These are phyloP conservation scores for Alternaria longipes DNA, from an alignment of 2,329 filamentous ascomycete genomes.

Conservation along the genomic window DNA sequence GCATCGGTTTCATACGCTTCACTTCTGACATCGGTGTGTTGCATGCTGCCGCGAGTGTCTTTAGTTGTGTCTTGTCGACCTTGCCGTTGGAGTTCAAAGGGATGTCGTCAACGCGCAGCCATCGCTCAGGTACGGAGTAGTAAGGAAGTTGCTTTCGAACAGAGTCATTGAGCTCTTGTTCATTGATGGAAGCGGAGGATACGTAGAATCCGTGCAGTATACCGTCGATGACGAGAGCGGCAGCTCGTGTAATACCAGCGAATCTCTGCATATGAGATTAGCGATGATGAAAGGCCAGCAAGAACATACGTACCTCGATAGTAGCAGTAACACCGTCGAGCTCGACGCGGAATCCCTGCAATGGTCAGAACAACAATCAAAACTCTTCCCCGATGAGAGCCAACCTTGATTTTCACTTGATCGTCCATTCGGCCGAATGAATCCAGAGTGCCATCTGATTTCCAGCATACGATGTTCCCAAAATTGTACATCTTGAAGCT, in stretches of 20 bases:
- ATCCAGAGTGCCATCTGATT: constrained; percentile 62
- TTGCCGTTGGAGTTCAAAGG: constrained; percentile 66
- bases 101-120: constrained; percentile 56
- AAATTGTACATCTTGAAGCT: constrained; percentile 66
- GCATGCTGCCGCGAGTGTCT: constrained; percentile 30
- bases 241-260: constrained; percentile 59
- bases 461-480: constrained; percentile 67
- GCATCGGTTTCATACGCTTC: background rate
- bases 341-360: constrained; percentile 67
- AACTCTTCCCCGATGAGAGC: background rate
- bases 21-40: background rate
- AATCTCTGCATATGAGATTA: constrained; percentile 42
- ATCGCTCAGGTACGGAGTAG: constrained; percentile 63
- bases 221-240: constrained; percentile 59
- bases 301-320: constrained; percentile 27
- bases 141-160: constrained; percentile 61
- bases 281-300: background rate
- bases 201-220: constrained; percentile 63
- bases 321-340: constrained; percentile 63
- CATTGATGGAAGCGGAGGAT: constrained; percentile 41
- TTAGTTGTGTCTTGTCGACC: constrained; percentile 62
- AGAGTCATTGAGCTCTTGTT: constrained; percentile 52
- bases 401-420: constrained; percentile 67
- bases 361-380: constrained; percentile 13
- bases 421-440: constrained; percentile 68